Percentiles rank a stretch among this genome's conserved stretches.
These are phyloP conservation scores for Beauveria sp. DNA, from an alignment of 2,329 filamentous ascomycete species.

Conservation along the genomic window DNA sequence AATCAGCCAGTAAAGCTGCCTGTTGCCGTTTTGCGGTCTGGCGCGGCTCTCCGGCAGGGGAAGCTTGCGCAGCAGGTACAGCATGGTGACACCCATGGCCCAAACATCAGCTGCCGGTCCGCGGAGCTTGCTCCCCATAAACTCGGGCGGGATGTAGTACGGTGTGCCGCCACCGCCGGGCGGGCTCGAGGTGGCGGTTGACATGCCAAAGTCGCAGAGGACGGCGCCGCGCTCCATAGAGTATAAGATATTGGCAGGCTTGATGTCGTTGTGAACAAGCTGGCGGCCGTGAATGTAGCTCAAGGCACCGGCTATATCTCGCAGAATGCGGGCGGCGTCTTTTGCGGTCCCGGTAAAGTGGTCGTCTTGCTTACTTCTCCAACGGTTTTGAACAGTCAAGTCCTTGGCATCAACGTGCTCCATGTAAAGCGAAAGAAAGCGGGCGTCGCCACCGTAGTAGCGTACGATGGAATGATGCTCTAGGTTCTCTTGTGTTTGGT, in stretches of 20 bases:
- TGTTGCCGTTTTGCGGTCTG: conserved; percentile 34
- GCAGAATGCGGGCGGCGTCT: conserved; percentile 45
- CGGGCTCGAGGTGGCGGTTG: conserved; percentile 38
- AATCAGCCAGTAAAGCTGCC: conserved; percentile 51
- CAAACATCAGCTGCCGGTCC: conserved; percentile 51
- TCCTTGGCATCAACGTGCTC: conserved; percentile 52
- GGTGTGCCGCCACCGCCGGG: conserved; percentile 49
- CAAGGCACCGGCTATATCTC: conserved; percentile 46
- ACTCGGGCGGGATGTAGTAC: conserved; percentile 55
- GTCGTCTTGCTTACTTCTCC: conserved; percentile 40
- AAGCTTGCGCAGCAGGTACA: conserved; percentile 50
- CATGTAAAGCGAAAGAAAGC: conserved; percentile 54
- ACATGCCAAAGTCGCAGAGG: conserved; percentile 53
- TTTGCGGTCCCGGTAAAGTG: conserved; percentile 40
- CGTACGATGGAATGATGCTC: conserved; percentile 51
- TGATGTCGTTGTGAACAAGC: conserved; percentile 55
- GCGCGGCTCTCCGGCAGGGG: conserved; percentile 45
- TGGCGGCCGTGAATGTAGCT: conserved; percentile 47
- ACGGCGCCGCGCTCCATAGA: conserved; percentile 50
- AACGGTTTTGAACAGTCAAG: conserved; percentile 39
- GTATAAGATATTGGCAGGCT: conserved; percentile 54
- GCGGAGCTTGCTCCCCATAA: conserved; percentile 46
- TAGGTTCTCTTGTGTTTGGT: conserved; percentile 46
- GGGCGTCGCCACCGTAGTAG: conserved; percentile 51
- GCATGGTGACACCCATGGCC: conserved; percentile 53